These are phyloP conservation scores for Tolypocladium pustulatum DNA, from an alignment of 2,329 filamentous ascomycete species.

Conservation along the genomic window DNA sequence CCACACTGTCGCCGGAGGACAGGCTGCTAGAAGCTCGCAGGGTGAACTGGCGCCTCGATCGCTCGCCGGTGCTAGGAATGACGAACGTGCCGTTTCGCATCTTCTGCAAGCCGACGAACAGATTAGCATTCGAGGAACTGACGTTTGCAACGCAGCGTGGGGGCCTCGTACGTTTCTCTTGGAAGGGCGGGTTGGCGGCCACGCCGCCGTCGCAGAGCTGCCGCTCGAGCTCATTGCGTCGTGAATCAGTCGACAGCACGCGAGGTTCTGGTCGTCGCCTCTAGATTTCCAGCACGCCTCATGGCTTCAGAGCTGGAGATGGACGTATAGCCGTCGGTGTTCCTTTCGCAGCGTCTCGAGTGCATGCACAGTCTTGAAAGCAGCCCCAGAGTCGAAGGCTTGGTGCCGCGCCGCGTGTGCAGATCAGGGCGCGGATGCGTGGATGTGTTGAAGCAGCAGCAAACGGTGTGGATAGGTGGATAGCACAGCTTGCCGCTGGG, in stretches of 20 bases:
- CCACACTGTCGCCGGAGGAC: constrained; percentile 13
- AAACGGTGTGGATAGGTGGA: not conserved
- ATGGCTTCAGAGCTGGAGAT: not conserved
- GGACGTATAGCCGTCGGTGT: not conserved
- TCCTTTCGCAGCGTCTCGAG: not conserved
- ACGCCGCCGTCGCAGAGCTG: constrained; percentile 20
- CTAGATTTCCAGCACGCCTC: not conserved
- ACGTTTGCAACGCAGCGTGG: not conserved
- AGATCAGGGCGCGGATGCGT: not conserved
- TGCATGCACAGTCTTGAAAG: not conserved
- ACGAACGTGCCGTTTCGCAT: constrained; percentile 81
- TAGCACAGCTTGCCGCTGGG: not conserved
- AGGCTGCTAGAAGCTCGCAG: constrained; percentile 43
- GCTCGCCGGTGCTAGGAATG: constrained; percentile 75
- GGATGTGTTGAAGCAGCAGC: not conserved
- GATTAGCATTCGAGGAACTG: not conserved
- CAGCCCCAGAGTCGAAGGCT: not conserved
- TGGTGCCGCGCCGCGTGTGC: not conserved
- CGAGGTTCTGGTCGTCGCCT: not conserved
- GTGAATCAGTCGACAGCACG: constrained; percentile 8
- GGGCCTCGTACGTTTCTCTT: constrained; percentile 31
- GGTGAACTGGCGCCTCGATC: constrained; percentile 69
- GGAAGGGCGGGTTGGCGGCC: constrained; percentile 32
- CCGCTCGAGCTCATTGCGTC: constrained; percentile 28
- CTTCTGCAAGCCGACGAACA: constrained; percentile 35